These are phyloP conservation scores for Cryomyces minteri DNA, from an alignment of 495 filamentous ascomycete genomes.

Conservation along the genomic window DNA sequence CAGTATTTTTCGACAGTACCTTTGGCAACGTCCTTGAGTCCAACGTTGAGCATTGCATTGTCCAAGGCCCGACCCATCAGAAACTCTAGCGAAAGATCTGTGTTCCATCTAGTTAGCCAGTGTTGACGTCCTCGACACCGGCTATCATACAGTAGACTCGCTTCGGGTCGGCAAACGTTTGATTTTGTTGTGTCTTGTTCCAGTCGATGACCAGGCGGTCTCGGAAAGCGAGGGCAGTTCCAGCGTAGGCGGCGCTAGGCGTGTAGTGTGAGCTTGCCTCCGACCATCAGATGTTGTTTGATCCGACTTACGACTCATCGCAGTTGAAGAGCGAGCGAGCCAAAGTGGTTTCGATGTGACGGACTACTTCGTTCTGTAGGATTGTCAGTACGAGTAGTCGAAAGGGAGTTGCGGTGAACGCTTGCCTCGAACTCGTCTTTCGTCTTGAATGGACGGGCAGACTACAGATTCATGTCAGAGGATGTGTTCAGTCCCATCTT, in stretches of 20 bases:
- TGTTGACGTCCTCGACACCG: not conserved
- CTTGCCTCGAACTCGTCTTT: slow-evolving; percentile 54
- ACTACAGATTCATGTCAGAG: slow-evolving; percentile 17
- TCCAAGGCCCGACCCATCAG: slow-evolving; percentile 91
- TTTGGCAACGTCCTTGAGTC: slow-evolving; percentile 67
- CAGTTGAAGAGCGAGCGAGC: slow-evolving; percentile 96
- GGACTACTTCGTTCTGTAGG: slow-evolving; percentile 56
- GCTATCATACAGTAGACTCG: slow-evolving; percentile 61
- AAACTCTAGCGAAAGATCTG: slow-evolving; percentile 84
- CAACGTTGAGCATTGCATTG: slow-evolving; percentile 96
- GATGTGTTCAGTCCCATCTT: slow-evolving; percentile 1
- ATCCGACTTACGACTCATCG: slow-evolving; percentile 50
- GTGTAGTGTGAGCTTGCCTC: not conserved
- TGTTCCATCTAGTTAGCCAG: slow-evolving; percentile 4
- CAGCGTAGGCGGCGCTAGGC: slow-evolving; percentile 66
- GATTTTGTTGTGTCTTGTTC: slow-evolving; percentile 94
- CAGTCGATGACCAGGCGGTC: slow-evolving; percentile 88
- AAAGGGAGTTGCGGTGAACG: slow-evolving; percentile 3
- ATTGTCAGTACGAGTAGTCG: slow-evolving; percentile 2
- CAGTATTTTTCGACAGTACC: slow-evolving; percentile 23
- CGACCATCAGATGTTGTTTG: slow-evolving; percentile 2
- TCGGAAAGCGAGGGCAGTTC: slow-evolving; percentile 75
- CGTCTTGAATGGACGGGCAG: slow-evolving; percentile 48
- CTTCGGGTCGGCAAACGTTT: slow-evolving; percentile 81
- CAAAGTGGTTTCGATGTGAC: slow-evolving; percentile 90